Conservation (phyloP, 2,329 filamentous ascomycete species). For the Aspergillus neoniger region DNA sequence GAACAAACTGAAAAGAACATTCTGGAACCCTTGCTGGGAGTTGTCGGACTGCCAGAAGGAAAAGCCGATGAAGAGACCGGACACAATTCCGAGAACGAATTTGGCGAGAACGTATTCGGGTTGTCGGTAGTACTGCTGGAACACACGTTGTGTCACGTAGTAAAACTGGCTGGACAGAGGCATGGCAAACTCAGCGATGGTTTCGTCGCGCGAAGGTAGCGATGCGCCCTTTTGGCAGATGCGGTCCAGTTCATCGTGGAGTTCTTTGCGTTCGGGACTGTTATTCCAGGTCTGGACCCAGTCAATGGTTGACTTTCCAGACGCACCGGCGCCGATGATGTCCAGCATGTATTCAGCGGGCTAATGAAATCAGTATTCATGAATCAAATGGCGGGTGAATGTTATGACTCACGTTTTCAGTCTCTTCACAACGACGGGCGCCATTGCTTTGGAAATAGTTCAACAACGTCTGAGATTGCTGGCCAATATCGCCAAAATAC, state of each 20-base stretch:
- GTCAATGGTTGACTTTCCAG: conserved; percentile 55
- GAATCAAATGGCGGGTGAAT: conserved; percentile 38
- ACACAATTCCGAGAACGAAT: conserved; percentile 37
- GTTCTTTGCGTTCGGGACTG: conserved; percentile 55
- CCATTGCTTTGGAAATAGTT: conserved; percentile 66
- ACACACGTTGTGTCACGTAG: conserved; percentile 69
- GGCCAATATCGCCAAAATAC: conserved; percentile 66
- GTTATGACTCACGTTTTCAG: background rate
- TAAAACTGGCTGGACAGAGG: conserved; percentile 66
- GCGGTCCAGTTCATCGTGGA: conserved; percentile 45
- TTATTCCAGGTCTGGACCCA: conserved; percentile 58
- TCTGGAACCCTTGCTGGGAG: conserved; percentile 75
- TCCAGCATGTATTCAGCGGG: conserved; percentile 71
- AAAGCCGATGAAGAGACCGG: conserved; percentile 73
- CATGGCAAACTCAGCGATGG: conserved; percentile 74
- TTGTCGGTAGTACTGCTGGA: conserved; percentile 86
- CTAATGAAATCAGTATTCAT: conserved; percentile 32
- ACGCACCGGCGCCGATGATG: conserved; percentile 57
- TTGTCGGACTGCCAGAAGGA: conserved; percentile 73
- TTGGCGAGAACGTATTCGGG: conserved; percentile 86
- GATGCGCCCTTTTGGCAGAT: background rate
- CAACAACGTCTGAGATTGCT: conserved; percentile 56
- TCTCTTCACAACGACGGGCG: conserved; percentile 59
- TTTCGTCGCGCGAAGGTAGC: conserved; percentile 15
- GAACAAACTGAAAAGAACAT: conserved; percentile 86